Evolutionary conservation across 2,329 filamentous ascomycete species (phyloP).

Genomic region (Samsoniella hepiali): DNA sequence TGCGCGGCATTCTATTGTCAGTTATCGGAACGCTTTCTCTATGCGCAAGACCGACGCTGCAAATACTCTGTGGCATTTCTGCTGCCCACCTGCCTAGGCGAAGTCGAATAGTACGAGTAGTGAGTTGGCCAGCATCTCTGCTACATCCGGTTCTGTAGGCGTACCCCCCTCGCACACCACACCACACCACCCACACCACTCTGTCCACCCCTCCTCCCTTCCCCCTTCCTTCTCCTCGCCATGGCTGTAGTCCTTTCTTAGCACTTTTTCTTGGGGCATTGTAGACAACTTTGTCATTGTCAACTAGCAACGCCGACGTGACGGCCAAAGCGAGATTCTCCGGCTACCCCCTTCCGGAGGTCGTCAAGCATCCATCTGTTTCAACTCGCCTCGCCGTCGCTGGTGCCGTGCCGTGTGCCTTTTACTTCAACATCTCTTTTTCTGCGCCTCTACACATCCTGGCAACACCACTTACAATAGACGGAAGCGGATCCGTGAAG

Average conservation of each 20-base stretch:
- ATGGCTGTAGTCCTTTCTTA: not conserved
- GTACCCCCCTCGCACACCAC: too few species aligned
- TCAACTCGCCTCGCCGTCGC: too few species aligned
- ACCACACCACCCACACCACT: too few species aligned
- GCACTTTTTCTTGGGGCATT: not conserved
- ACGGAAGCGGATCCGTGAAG: constrained; percentile 16
- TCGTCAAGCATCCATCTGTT: not conserved
- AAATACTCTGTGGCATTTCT: not conserved
- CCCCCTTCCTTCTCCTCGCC: not conserved
- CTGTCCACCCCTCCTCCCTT: not conserved
- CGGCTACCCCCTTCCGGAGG: not conserved
- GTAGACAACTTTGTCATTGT: not conserved
- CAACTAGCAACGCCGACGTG: not conserved
- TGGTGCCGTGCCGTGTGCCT: not conserved
- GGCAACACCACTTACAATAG: constrained; percentile 8
- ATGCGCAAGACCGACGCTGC: not conserved
- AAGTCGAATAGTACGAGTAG: not conserved
- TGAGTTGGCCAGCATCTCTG: not conserved
- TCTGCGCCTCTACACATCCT: not conserved
- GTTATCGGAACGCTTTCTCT: not conserved
- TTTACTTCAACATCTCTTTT: not conserved
- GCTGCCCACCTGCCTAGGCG: not conserved
- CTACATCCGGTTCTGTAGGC: not conserved
- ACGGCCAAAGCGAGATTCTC: not conserved
- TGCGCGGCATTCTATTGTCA: constrained; percentile 3